Percentiles rank a stretch among this genome's conserved stretches.
Evolutionary conservation across 2,329 filamentous ascomycete species (phyloP).

Genomic region (Akanthomyces uredinophilus): DNA sequence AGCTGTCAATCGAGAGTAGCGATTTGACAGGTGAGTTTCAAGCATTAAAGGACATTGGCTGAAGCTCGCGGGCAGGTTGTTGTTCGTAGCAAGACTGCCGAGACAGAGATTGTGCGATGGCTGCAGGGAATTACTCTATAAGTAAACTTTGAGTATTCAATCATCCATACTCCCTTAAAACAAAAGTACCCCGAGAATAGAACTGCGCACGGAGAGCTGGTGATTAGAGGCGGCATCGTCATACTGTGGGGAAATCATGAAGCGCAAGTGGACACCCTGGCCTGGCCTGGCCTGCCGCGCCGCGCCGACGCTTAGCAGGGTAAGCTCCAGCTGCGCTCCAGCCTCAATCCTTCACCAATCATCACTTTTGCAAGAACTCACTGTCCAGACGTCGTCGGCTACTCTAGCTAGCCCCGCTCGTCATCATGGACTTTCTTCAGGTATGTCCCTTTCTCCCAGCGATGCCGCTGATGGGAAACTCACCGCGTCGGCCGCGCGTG

Average conservation of each 20-base stretch:
- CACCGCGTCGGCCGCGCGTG: background rate
- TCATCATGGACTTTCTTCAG: slow-evolving; percentile 43
- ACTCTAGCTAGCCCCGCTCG: background rate
- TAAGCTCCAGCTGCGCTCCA: background rate
- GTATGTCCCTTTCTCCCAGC: slow-evolving; percentile 22
- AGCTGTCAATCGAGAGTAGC: no score
- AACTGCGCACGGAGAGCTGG: background rate
- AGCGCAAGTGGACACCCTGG: slow-evolving; percentile 13
- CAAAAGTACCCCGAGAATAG: no score
- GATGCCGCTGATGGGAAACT: background rate
- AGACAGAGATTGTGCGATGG: no score
- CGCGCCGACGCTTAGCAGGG: background rate
- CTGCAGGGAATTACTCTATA: no score
- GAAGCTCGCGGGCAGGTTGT: no score
- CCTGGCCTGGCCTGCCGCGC: background rate
- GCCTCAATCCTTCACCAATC: background rate
- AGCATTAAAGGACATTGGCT: no score
- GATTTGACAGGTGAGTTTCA: no score
- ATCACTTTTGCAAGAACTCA: background rate
- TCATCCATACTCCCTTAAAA: no score
- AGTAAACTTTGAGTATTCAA: no score
- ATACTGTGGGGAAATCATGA: background rate
- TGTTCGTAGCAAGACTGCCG: no score
- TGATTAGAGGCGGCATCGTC: background rate
- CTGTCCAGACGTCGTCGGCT: slow-evolving; percentile 12